Evolutionary conservation across 2,329 filamentous ascomycete species (phyloP), one percentile per base, ranked within the genome.

Genomic region (Colletotrichum brevisporum): DNA sequence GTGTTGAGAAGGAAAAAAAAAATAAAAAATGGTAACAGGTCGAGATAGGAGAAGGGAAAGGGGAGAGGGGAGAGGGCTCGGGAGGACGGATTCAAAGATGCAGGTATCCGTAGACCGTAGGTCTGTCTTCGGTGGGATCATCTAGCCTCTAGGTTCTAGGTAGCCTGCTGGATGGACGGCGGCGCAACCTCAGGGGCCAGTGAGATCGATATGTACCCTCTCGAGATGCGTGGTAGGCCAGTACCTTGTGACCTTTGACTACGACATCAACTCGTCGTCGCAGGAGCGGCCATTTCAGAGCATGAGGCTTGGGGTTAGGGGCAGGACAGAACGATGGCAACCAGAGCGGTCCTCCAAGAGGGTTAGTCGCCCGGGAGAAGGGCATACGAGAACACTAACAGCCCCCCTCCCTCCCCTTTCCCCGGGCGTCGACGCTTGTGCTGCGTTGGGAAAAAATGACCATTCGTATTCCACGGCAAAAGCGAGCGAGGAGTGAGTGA

Each of bases 391-490:
- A 45, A 55, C 55, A 48, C 62, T 65, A 50, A 66, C 43, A 66
- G n/a, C 43, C 48, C 43, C 48, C 21, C 21, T 24, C 55, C 43
- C 62, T 66, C 56, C 31, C 31, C 31, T 55, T 31, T 62, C 60
- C 60, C 56, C 54, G 66, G 62, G 55, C 55, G 66, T 69, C 36
- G 48, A 66, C 66, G 66, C 66, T 69, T 66, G 61, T 58, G 55
- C 65, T 66, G 51, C 43, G 66, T 69, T 69, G 31, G 66, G 66
- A 60, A 66, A 66, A n/a, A 69, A 51, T 9, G 45, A 66, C 66
- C 66, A 61, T 69, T 69, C 66, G 62, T 69, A 69, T 66, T 61
- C 51, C 62, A 60, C 39, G 54, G 50, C 66, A 43, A 43, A 43
- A 54, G 43, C 36, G 50, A 55, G 51, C 31, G 51, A 59, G 31